Conservation (phyloP, 257 asterid species). For the Capsicum rhomboideum region DNA sequence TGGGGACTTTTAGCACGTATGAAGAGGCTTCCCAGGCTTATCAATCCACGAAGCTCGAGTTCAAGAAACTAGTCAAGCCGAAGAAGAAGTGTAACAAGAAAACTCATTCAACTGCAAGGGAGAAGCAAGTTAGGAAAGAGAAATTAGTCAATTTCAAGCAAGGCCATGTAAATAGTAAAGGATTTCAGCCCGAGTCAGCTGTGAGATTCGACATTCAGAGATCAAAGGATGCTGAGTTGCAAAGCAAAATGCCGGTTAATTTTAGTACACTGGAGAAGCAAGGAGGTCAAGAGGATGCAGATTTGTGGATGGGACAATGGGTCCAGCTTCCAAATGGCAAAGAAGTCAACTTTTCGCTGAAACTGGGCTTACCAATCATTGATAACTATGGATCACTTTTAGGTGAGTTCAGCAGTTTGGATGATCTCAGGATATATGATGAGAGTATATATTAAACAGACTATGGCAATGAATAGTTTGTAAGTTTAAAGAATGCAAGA, state of each 20-base stretch:
- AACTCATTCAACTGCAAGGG: background rate
- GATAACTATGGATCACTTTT: constrained; percentile 1
- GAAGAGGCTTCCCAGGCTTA: background rate
- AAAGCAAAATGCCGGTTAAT: background rate
- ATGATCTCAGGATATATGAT: background rate
- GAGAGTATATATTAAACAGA: background rate
- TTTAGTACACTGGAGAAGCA: background rate
- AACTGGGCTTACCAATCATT: background rate
- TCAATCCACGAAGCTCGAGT: background rate
- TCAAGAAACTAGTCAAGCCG: background rate
- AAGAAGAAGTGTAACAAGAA: background rate
- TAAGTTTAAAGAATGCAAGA: background rate
- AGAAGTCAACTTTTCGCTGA: background rate
- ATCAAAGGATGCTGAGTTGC: background rate
- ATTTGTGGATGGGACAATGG: background rate
- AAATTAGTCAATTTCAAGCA: background rate
- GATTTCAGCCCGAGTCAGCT: background rate
- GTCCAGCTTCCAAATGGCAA: background rate
- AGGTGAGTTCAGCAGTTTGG: background rate
- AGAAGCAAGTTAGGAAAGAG: background rate
- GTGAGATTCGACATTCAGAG: background rate
- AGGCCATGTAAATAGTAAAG: background rate
- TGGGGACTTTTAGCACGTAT: background rate
- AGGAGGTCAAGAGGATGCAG: background rate
- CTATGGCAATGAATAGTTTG: background rate